phyloP scores from a whole-genome alignment of 139 green algal species.

The Closterium sp. region DNA sequence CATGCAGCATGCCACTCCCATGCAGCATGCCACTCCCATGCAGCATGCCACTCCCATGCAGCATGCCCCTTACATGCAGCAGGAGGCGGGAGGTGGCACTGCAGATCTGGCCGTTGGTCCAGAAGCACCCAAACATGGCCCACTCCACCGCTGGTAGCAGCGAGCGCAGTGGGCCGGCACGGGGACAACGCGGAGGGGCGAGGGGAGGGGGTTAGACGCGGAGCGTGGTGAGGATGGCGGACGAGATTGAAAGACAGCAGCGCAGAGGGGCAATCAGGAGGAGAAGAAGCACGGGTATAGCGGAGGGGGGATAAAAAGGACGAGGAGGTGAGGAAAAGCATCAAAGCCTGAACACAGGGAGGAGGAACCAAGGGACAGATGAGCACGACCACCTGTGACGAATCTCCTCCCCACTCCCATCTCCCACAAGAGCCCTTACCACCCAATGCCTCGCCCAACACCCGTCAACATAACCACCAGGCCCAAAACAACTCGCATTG shows the following conservation, averaged over 20 bases:
- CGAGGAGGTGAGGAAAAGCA: neutral
- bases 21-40: too few species aligned
- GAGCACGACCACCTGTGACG: neutral
- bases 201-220: neutral
- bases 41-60: too few species aligned
- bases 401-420: neutral
- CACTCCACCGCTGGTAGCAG: slow-evolving; percentile 81
- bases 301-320: neutral
- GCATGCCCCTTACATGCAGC: slow-evolving; percentile 59
- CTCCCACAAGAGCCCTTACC: neutral
- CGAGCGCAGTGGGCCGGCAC: neutral
- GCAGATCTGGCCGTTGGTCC: slow-evolving; percentile 87
- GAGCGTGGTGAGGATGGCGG: neutral
- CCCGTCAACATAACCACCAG: neutral
- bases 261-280: too few species aligned
- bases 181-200: neutral
- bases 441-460: neutral
- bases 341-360: neutral
- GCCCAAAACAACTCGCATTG: neutral
- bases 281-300: neutral
- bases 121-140: slow-evolving; percentile 84
- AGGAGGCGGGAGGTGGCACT: slow-evolving; percentile 78
- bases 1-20: too few species aligned
- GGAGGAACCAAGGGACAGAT: neutral
- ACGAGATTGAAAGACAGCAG: neutral